Base-by-base conservation (phyloP, 2,329 filamentous ascomycete species). In the Hypoxylon sp. region DNA sequence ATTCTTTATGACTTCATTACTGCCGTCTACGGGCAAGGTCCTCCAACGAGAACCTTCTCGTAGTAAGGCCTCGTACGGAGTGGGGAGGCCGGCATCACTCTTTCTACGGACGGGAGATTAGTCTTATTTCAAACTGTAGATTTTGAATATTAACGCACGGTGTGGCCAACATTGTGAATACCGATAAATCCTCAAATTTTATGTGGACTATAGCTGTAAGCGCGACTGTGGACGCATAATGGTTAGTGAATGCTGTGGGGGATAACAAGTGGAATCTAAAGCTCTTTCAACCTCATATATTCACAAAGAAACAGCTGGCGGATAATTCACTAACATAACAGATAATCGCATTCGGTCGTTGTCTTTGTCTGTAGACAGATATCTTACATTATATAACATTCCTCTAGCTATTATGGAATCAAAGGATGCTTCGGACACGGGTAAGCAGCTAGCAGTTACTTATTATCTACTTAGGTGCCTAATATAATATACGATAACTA, bases 281-380 rank as follows among this genome's bases (percentile, higher is more conserved):
- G 48, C n/a, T 21, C 39, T 43, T 47, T 53, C 32, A 37, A 23
- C 16, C 11, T 21, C 12, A 12, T 25, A 4, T n/a, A 30, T 6
- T 5, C 25, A 54, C 43, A 54, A 41, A 61, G 58, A 19, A 19
- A 29, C 16, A 61, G 46, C 25, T 19, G 27, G n/a, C 21, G 8
- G 25, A 29, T 54, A 25, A 25, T 23, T 34, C 12, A 16, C 23
- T 48, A 48, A 23, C 5, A n/a, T 30, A 41, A 14, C 1, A 12
- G 27, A 30, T 3, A 12, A 30, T 56, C 39, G 34, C 34, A 51
- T 62, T 56, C 46, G 34, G 32, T 25, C 41, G 30, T 12, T 43
- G 16, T 19, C n/a, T 43, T 59, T 59, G 34, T 51, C 16, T 41
- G 21, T 21, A 27, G 1, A 19, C 14, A 14, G n/a, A 29, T 39